Evolutionary conservation across 2,329 filamentous ascomycete genomes (phyloP).

Genomic region (Scortechinia acanthostroma): DNA sequence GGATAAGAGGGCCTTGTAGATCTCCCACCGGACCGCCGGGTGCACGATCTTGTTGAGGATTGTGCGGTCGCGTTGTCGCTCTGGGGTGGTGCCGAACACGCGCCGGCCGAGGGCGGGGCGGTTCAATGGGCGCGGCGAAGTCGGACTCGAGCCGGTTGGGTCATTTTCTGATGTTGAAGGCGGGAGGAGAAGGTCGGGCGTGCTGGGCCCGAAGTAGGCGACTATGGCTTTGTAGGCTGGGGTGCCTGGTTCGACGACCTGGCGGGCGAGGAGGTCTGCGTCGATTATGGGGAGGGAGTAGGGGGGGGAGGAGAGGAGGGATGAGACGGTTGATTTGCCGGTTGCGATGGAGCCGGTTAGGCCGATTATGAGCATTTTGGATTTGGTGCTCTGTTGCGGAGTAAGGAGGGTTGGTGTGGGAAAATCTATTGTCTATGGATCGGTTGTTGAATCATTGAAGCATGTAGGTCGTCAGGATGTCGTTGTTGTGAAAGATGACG

Average conservation of each 20-base stretch:
- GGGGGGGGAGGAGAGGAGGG: slow-evolving; percentile 70
- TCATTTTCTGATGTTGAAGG: slow-evolving; percentile 20
- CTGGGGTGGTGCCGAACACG: slow-evolving; percentile 76
- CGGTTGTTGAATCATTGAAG: too few species aligned
- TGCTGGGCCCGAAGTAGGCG: slow-evolving; percentile 71
- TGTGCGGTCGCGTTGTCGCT: slow-evolving; percentile 63
- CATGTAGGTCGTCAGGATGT: too few species aligned
- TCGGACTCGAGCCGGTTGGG: background rate
- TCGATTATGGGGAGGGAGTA: slow-evolving; percentile 88
- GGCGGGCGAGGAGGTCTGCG: slow-evolving; percentile 82
- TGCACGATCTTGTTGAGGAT: slow-evolving; percentile 87
- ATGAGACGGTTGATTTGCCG: slow-evolving; percentile 92
- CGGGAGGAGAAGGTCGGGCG: slow-evolving; percentile 75
- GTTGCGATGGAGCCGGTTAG: slow-evolving; percentile 96
- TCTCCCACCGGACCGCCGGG: slow-evolving; percentile 76
- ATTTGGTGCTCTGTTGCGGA: background rate
- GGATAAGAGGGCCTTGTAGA: slow-evolving; percentile 68
- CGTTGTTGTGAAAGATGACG: too few species aligned
- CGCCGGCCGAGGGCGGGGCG: slow-evolving; percentile 75
- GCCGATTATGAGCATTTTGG: slow-evolving; percentile 80
- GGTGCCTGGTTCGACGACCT: slow-evolving; percentile 90
- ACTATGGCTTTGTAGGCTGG: slow-evolving; percentile 77
- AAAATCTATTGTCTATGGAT: too few species aligned
- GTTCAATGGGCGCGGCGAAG: slow-evolving; percentile 77
- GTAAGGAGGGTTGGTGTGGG: too few species aligned